A percentile compares a stretch with the other conserved stretches of the same genome.
Conservation (phyloP, 495 filamentous ascomycete genomes). For the Haplographium delicatum region DNA sequence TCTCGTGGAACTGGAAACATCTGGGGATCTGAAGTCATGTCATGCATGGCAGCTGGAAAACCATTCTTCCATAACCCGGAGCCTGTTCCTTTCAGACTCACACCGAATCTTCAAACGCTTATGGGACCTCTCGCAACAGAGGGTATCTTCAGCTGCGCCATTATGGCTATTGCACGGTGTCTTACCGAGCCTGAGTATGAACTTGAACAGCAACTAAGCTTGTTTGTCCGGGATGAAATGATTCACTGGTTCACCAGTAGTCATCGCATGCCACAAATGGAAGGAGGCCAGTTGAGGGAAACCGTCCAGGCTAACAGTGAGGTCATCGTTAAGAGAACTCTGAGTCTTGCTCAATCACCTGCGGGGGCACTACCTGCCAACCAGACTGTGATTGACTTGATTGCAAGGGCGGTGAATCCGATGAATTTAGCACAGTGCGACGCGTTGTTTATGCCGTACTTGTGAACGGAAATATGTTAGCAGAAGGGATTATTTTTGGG, state of each 20-base stretch:
- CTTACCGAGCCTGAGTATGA: slow-evolving; percentile 89
- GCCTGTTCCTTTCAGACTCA: slow-evolving; percentile 92
- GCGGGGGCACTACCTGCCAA: slow-evolving; percentile 75
- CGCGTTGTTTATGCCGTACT: slow-evolving; percentile 95
- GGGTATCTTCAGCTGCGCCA: slow-evolving; percentile 82
- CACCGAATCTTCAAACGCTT: slow-evolving; percentile 89
- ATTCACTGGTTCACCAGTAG: slow-evolving; percentile 91
- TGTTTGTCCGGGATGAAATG: slow-evolving; percentile 97
- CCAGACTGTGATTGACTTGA: slow-evolving; percentile 91
- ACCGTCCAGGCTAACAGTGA: slow-evolving; percentile 85
- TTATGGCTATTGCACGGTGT: slow-evolving; percentile 95
- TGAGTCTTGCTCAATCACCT: slow-evolving; percentile 67
- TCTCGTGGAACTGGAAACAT: slow-evolving; percentile 85
- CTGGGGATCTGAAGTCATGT: slow-evolving; percentile 92
- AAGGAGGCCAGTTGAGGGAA: slow-evolving; percentile 71
- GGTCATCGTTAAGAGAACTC: slow-evolving; percentile 80
- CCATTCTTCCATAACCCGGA: slow-evolving; percentile 92
- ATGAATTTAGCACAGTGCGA: slow-evolving; percentile 77
- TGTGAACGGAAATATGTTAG: slow-evolving; percentile 42
- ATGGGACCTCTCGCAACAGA: slow-evolving; percentile 95
- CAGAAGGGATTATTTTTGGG: not conserved
- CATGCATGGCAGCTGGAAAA: slow-evolving; percentile 70
- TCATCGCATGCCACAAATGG: slow-evolving; percentile 56
- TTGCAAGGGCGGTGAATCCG: slow-evolving; percentile 81
- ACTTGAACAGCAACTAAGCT: slow-evolving; percentile 82